Conservation (phyloP, 805 yeast genomes). For the Middelhovenomyces tepae region DNA sequence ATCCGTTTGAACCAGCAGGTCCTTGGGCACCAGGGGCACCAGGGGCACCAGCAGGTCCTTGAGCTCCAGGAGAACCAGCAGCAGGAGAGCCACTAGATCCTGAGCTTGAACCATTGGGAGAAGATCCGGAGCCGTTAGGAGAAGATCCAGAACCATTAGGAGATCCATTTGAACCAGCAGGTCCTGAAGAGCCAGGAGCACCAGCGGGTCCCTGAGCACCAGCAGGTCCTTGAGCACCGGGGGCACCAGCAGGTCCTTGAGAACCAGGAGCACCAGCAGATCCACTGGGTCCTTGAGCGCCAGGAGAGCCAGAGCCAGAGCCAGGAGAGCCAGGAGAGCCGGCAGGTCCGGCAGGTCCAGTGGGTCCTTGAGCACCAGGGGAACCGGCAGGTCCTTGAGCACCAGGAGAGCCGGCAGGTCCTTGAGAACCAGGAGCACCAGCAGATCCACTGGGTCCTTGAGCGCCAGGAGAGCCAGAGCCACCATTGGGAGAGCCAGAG, state of each 20-base stretch:
- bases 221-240: slow-evolving; percentile 6
- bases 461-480: too few relatives aligned
- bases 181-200: slow-evolving; percentile 25
- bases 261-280: slow-evolving; percentile 6
- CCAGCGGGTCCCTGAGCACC: slow-evolving; percentile 19
- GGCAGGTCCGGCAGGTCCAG: slow-evolving; percentile 31
- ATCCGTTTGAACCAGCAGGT: slow-evolving; percentile 34
- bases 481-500: too few relatives aligned
- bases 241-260: too few relatives aligned
- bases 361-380: slow-evolving; percentile 29
- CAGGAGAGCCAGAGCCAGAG: too few relatives aligned
- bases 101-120: too few relatives aligned
- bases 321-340: too few relatives aligned
- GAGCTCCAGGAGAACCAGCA: slow-evolving; percentile 8
- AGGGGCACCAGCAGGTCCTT: slow-evolving; percentile 18
- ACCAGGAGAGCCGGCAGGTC: slow-evolving; percentile 33
- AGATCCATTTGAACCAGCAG: slow-evolving; percentile 33
- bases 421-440: slow-evolving; percentile 41
- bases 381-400: slow-evolving; percentile 37
- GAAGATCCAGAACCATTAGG: too few relatives aligned
- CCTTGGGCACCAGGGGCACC: slow-evolving; percentile 22
- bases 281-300: too few relatives aligned
- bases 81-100: slow-evolving; percentile 6
- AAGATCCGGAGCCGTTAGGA: too few relatives aligned
- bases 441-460: slow-evolving; percentile 33